These are phyloP conservation scores for Gillenia trifoliata DNA, from an alignment of 306 rosid species.

Conservation along the genomic window DNA sequence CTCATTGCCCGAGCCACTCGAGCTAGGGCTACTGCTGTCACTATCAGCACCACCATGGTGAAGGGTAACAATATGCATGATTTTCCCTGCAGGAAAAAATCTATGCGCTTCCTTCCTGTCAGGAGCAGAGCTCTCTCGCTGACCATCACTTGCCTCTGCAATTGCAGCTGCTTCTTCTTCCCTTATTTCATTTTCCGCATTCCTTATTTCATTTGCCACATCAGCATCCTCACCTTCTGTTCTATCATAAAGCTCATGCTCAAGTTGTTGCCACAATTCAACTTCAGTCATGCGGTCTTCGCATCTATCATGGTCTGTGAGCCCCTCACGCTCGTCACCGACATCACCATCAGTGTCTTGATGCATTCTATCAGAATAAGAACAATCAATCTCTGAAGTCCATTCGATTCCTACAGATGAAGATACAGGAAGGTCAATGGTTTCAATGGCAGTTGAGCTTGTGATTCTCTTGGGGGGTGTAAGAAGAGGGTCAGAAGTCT, in stretches of 20 bases:
- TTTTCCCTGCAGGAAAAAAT: conserved; percentile 86
- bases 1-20: conserved; percentile 38
- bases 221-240: conserved; percentile 48
- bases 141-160: conserved; percentile 47
- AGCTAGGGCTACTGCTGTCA: conserved; percentile 44
- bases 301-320: conserved; percentile 33
- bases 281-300: conserved; percentile 75
- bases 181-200: conserved; percentile 35
- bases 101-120: conserved; percentile 67
- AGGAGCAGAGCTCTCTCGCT: conserved; percentile 42
- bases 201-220: conserved; percentile 40
- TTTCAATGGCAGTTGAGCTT: conserved; percentile 31
- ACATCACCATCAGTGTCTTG: conserved; percentile 26
- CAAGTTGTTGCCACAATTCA: conserved; percentile 88
- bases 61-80: conserved; percentile 71
- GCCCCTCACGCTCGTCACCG: conserved; percentile 32
- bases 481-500: conserved; percentile 46
- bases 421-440: conserved; percentile 52
- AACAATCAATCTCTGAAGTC: conserved; percentile 62
- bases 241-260: conserved; percentile 68
- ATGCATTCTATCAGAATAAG: conserved; percentile 36
- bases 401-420: conserved; percentile 55
- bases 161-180: conserved; percentile 66
- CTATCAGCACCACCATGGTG: conserved; percentile 25
- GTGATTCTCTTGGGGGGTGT: conserved; percentile 34